Evolutionary conservation across 768 basidiomycete genomes (phyloP), one percentile per base, ranked within the genome.

Genomic region (Kwoniella botswanensis): DNA sequence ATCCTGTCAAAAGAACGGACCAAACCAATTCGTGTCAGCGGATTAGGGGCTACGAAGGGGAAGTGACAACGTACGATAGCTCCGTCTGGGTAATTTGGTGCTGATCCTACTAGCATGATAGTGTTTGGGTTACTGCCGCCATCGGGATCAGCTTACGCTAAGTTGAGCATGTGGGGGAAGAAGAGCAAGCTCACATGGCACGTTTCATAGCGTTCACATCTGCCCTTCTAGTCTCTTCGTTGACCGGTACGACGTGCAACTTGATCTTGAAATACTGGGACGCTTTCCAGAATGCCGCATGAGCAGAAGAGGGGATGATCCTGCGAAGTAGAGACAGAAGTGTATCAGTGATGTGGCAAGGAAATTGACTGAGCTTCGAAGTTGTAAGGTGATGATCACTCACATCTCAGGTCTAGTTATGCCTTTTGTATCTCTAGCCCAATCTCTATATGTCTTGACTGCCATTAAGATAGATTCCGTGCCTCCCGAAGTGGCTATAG

Each of bases 391-490:
- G 22, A n/a, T 17, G 6, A 35, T 35, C 6, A 35, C 89, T 43
- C 72, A 93, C 95, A 98, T 94, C 82, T 99, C 96, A 0, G 96
- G 96, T 71, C 91, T 88, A 0, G 88, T 93, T 75, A 98, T 93
- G 9, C 93, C 93, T 82, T 94, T 95, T 52, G 90, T 90, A 1
- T 86, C 87, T 56, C 87, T 85, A 6, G 93, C 96, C 93, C 95
- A 97, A 74, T 98, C 94, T 15, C 94, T 88, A 65, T 99, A 90
- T 0, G 94, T 92, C 86, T 98, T 98, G 74, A 93, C 87, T 2
- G 94, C 90, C 94, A 98, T 94, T 60, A 99, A 86, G 75, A 98
- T 98, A 22, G 92, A 93, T 82, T 99, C 96, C 0, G 96, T 99
- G 6, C 96, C 96, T 15, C 96, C 96, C 0, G 91, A 91, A 1